A percentile compares a stretch with the other conserved stretches of the same genome.
These are phyloP conservation scores for Grifola frondosa DNA, from an alignment of 1,284 basidiomycete species.

Conservation along the genomic window DNA sequence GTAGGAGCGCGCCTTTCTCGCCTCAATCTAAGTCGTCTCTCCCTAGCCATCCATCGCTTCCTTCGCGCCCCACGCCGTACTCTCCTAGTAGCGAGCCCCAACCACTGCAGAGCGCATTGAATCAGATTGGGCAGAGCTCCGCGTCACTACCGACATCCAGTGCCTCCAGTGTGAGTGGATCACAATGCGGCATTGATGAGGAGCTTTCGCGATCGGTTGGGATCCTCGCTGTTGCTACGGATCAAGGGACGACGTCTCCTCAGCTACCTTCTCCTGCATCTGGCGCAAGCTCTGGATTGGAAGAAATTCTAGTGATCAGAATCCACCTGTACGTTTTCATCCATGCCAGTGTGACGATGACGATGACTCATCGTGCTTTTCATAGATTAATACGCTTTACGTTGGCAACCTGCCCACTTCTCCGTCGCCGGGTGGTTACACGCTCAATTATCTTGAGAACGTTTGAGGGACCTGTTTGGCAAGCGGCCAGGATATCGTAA, in stretches of 20 bases:
- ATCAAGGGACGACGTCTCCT: constrained; percentile 44
- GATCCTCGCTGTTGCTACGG: constrained; percentile 51
- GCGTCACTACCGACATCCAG: constrained; percentile 35
- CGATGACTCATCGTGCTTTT: not conserved
- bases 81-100: constrained; percentile 29
- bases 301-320: constrained; percentile 80
- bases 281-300: constrained; percentile 40
- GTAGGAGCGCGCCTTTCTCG: constrained; percentile 30
- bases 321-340: constrained; percentile 67
- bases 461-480: constrained; percentile 79
- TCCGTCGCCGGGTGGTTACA: constrained; percentile 60
- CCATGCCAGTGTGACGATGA: not conserved
- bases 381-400: constrained; percentile 88
- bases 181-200: constrained; percentile 38
- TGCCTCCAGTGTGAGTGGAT: constrained; percentile 38
- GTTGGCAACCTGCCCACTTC: constrained; percentile 90
- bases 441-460: constrained; percentile 84
- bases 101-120: constrained; percentile 3
- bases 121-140: constrained; percentile 1
- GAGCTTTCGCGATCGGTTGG: constrained; percentile 45
- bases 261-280: constrained; percentile 47
- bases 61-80: constrained; percentile 33
- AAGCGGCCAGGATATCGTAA: constrained; percentile 84
- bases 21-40: constrained; percentile 31
- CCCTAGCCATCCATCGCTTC: constrained; percentile 31